Evolutionary conservation across 331 rosid genomes (phyloP).

Genomic region (Phaseolus coccineus): DNA sequence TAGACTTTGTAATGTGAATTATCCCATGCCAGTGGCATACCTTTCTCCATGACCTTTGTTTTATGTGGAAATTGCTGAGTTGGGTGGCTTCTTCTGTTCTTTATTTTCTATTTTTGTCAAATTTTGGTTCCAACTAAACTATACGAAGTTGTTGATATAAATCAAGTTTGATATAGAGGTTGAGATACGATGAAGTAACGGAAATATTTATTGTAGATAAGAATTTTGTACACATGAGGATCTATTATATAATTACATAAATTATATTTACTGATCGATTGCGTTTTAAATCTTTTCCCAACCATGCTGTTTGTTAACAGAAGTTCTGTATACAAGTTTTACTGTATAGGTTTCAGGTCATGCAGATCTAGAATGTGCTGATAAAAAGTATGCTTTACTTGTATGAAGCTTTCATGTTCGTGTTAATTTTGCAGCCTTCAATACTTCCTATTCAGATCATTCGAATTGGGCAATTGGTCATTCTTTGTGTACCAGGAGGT

Average conservation of each 20-base stretch:
- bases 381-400: constrained; percentile 2
- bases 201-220: neutral
- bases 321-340: constrained; percentile 12
- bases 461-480: constrained; percentile 75
- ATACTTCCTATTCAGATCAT: constrained; percentile 94
- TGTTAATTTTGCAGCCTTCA: constrained; percentile 79
- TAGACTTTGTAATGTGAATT: constrained; percentile 8
- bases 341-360: constrained; percentile 29
- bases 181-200: too few relatives aligned
- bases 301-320: constrained; percentile 26
- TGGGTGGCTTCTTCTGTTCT: neutral
- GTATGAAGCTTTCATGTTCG: constrained; percentile 26
- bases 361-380: constrained; percentile 29
- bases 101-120: neutral
- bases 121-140: neutral
- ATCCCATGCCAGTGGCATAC: neutral
- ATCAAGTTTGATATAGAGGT: too few relatives aligned
- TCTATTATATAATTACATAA: constrained; percentile 19
- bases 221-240: constrained; percentile 7
- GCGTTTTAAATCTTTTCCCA: constrained; percentile 8
- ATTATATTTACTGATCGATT: constrained; percentile 16
- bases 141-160: too few relatives aligned
- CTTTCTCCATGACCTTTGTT: neutral
- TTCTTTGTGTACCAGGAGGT: constrained; percentile 96
- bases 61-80: neutral